Conservation (phyloP, 345 rosid genomes). For the Salix brachista region DNA sequence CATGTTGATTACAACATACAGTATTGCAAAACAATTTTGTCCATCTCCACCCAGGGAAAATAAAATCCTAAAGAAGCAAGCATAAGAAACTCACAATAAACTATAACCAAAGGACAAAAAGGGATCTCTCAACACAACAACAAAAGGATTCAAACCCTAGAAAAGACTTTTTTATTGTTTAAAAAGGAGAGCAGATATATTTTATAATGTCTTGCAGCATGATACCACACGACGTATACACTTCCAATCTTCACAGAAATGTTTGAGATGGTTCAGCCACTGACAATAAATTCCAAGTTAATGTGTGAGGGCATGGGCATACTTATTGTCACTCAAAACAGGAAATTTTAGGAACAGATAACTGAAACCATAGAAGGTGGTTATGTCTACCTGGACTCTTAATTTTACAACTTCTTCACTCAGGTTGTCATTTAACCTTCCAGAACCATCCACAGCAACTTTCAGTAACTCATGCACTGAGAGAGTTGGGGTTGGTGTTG, state of each 20-base stretch:
- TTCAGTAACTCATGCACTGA: conserved; percentile 37
- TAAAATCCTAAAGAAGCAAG: background rate
- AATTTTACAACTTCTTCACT: conserved; percentile 48
- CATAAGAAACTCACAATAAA: background rate
- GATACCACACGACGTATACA: background rate
- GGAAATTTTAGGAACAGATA: background rate
- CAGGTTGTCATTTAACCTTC: conserved; percentile 37
- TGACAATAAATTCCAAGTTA: background rate
- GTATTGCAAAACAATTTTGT: background rate
- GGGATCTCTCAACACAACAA: background rate
- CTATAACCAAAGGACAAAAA: background rate
- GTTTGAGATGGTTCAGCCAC: background rate
- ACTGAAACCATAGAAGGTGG: background rate
- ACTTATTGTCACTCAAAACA: background rate
- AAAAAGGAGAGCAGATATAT: background rate
- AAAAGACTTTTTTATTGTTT: background rate
- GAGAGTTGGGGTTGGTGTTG: conserved; percentile 36
- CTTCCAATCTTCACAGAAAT: background rate
- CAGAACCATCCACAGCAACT: conserved; percentile 37
- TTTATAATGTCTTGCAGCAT: background rate
- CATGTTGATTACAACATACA: background rate
- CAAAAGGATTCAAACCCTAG: background rate
- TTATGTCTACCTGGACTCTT: conserved; percentile 50
- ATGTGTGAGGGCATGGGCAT: background rate
- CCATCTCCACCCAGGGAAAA: background rate